Base-by-base conservation (phyloP, 2,329 filamentous ascomycete species). In the Talaromyces amestolkiae region DNA sequence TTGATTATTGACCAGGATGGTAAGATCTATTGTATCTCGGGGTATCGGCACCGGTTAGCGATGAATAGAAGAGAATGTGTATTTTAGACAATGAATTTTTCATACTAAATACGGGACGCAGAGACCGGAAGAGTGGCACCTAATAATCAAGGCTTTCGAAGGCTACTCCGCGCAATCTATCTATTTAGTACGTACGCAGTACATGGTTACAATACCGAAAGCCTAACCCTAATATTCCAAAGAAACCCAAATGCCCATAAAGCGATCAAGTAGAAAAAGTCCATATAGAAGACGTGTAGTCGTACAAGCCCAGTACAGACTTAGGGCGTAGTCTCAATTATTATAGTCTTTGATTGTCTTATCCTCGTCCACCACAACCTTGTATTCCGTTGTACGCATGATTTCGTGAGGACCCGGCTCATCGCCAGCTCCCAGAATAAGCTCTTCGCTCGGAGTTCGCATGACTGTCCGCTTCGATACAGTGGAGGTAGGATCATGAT, bases 351-450 rank as follows among this genome's bases (percentile, higher is more conserved):
- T 59, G 13, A 58, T 24, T 11, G 37, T 58, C 8, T 63, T 63
- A 24, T 58, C 31, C 31, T 64, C 69, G 47, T 72, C 71, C 10
- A 66, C 60, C 10, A 69, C 71, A 3, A 74, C 72, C 1, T 67
- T 69, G 41, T 74, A 74, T 54, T 74, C 72, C 17, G 73, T 68
- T 7, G 73, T 75, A 69, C 72, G 71, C 56, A 72, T 69, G 35
- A 74, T 73, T 11, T 65, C 56, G 11, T 51, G 1, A 68, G 69
- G 3, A 69, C 71, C 47, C 62, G 67, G 13, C 59, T 66, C 0
- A 31, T 72, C 71, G 1, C 61, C 65, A 45, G 58, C 67, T 1
- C 66, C 61, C 31, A 74, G 56, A 49, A 75, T 73, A 9, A 73
- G 65, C 37, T 74, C 71, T 54, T 73, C 72, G 17, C 73, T 74